Conservation (phyloP, 1,284 basidiomycete species). For the Melampsora abietis-canadensis region DNA sequence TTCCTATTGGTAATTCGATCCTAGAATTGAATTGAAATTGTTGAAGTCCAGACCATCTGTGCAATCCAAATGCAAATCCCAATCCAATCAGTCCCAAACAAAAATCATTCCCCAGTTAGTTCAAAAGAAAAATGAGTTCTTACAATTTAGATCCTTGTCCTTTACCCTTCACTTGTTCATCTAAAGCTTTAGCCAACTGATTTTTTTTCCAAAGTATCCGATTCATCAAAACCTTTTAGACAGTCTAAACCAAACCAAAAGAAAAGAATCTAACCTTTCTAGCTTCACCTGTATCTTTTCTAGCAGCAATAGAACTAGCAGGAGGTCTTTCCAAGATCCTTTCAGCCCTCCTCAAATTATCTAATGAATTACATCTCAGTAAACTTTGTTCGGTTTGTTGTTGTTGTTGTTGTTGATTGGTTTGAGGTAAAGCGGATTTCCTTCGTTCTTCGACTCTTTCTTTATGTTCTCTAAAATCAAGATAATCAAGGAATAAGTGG, state of each 20-base stretch:
- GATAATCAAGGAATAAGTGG: too few relatives aligned
- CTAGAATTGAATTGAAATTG: background rate
- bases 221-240: too few relatives aligned
- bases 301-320: conserved; percentile 72
- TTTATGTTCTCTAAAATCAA: background rate
- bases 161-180: background rate
- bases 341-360: background rate
- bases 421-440: background rate
- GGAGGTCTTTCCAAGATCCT: conserved; percentile 63
- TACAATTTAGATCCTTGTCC: background rate
- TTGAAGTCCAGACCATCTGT: background rate
- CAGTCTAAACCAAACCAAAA: background rate
- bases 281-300: conserved; percentile 72
- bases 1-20: background rate
- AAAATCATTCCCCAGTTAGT: background rate
- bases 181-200: conserved; percentile 10
- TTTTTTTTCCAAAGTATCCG: too few relatives aligned
- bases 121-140: background rate
- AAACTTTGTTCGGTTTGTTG: background rate
- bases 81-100: background rate
- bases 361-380: background rate
- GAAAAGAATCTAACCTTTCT: conserved; percentile 59
- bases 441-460: background rate
- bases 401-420: background rate
- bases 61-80: too few relatives aligned